Percentiles rank a stretch among this genome's conserved stretches.
Conservation (phyloP, 2,329 filamentous ascomycete species). For the Cordyceps cicadae region DNA sequence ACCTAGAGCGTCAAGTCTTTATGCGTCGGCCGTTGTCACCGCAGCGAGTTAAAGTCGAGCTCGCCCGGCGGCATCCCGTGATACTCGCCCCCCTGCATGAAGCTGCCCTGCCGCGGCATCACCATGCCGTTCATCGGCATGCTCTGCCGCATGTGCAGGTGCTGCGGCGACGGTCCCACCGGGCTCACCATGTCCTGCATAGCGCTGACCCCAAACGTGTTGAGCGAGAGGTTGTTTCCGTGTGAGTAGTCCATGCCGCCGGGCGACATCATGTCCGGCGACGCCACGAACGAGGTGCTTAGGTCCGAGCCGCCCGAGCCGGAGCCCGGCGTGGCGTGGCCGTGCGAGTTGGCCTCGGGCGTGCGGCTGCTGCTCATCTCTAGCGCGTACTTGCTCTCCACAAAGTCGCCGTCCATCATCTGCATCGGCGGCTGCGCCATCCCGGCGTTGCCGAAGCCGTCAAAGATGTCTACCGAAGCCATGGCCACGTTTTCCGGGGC, state of each 20-base stretch:
- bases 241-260: constrained; percentile 39
- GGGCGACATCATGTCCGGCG: constrained; percentile 46
- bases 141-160: constrained; percentile 22
- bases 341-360: constrained; percentile 28
- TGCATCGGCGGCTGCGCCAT: constrained; percentile 46
- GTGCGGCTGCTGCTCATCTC: constrained; percentile 27
- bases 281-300: constrained; percentile 43
- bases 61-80: constrained; percentile 4
- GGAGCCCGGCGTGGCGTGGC: constrained; percentile 21
- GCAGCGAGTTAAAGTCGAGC: constrained; percentile 19
- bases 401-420: constrained; percentile 40
- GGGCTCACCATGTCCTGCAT: constrained; percentile 47
- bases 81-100: constrained; percentile 19
- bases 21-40: neutral
- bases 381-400: constrained; percentile 30
- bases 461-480: constrained; percentile 53
- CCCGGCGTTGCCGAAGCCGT: constrained; percentile 55
- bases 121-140: constrained; percentile 24
- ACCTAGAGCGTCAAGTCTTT: neutral
- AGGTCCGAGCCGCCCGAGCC: constrained; percentile 25
- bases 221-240: constrained; percentile 21
- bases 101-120: constrained; percentile 24
- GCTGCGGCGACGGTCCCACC: constrained; percentile 24
- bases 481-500: constrained; percentile 47
- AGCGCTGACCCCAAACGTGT: constrained; percentile 34